Base-by-base conservation (phyloP, 805 yeast genomes). In the Barnettozyma populi region DNA sequence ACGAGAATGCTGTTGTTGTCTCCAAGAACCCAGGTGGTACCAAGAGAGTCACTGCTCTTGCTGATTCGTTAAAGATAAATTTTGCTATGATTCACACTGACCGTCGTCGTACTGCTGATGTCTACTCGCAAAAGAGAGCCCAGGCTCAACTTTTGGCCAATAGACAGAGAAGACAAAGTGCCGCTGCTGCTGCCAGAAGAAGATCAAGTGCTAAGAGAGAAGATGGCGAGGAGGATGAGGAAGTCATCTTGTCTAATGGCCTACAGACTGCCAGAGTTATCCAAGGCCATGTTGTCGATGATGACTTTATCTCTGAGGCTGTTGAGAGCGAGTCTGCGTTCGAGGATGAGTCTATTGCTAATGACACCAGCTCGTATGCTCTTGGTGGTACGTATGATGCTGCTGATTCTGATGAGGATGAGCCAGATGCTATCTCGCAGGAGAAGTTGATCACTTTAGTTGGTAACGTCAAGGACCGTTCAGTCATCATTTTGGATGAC, bases 21-120 rank as follows among this genome's bases (percentile, higher is more conserved):
- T 90, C 97, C n/a, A 94, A 94, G 66, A 94, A 94, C 69, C 98
- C 99, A 19, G 99, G 99, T 53, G 99, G 99, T 48, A 90, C 99
- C 19, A 94, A 94, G 66, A 79, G 99, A 56, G 99, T 94, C 46
- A 94, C 99, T 18, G 90, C 97, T 1, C 74, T 94, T 59, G 99
- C 99, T n/a, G 99, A 95, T 70, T 82, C 95, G 35, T 75, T 94
- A 59, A 92, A 92, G 69, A 87, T 94, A 57, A 90, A 94, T 67
- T 94, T 94, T 64, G 99, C 99, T 50, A 92, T 94, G 98, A 92
- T 95, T 57, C 98, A 94, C 65, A 94, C 99, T 19, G 99, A 94
- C 70, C 81, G 98, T 63, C 84, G 97, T 69, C 82, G 99, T 68
- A 78, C 84, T 40, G 84, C 84, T 58, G 96, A 86, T 67, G 58